Base-by-base conservation (phyloP, 1,284 basidiomycete species). In the Fomitopsis palustris region DNA sequence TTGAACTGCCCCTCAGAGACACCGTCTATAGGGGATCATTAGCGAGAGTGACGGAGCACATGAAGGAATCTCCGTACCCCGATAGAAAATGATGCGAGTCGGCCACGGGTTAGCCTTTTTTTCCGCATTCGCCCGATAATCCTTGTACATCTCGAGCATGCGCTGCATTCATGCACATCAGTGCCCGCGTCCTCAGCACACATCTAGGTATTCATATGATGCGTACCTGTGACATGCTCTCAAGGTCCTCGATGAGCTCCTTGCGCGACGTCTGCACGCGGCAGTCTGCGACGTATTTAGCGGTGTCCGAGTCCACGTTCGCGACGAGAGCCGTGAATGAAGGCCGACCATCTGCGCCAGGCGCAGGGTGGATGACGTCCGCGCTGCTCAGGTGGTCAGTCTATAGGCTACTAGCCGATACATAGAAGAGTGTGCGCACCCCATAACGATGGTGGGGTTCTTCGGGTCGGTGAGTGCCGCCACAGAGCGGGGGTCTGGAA, bases 1-100 rank as follows among this genome's bases (percentile, higher is more conserved):
- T 80, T 75, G 68, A 92, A 92, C 63, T 92, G 88, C 4, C 90
- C 90, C 71, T 92, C 90, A 6, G 87, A 90, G 25, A 92, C 90
- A 66, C 90, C 90, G 66, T 92, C 89, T 88, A 61, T 14, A 62
- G 31, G 45, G n/a, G 25, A n/a, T 2, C 19, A 19, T 42, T 37
- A 43, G 51, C 21, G 31, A 52, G 31, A 5, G 29, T 43, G 17
- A 12, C 21, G 21, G 17, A 2, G 14, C 25, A 42, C 14, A 19
- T 14, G 16, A 8, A 16, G 21, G 25, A 38, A 19, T 42, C 57
- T 61, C 65, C 75, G 19, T 64, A 86, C 87, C 87, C 64, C 88
- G 81, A 67, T 87, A 91, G 73, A 91, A 88, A 52, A 92, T 85
- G 58, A 92, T 83, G 5, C 89, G 81, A 61, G 81, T 83, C 1